Evolutionary conservation across 805 yeast genomes (phyloP).

Genomic region (Lachancea lanzarotensis): DNA sequence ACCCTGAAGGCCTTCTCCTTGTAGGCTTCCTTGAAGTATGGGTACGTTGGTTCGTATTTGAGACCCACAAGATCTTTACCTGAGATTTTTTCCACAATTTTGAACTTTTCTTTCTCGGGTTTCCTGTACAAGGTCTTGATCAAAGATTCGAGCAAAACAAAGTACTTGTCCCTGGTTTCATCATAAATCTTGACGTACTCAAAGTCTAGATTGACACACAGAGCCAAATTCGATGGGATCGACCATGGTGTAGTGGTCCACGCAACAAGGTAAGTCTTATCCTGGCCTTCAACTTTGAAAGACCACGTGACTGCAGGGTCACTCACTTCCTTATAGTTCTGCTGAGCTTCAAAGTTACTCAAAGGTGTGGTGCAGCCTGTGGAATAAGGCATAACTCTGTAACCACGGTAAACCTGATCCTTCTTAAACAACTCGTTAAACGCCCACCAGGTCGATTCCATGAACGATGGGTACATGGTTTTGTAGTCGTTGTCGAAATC

Average conservation of each 20-base stretch:
- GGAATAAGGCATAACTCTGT: slow-evolving; percentile 97
- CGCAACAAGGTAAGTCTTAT: slow-evolving; percentile 79
- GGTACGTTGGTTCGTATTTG: slow-evolving; percentile 77
- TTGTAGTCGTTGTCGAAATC: slow-evolving; percentile 98
- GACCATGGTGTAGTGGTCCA: slow-evolving; percentile 99
- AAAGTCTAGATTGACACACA: slow-evolving; percentile 84
- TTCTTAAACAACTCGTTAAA: slow-evolving; percentile 83
- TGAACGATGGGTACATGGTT: slow-evolving; percentile 88
- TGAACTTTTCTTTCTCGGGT: slow-evolving; percentile 84
- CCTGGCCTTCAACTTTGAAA: slow-evolving; percentile 74
- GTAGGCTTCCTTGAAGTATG: slow-evolving; percentile 70
- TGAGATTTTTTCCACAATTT: slow-evolving; percentile 68
- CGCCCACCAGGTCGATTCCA: slow-evolving; percentile 99
- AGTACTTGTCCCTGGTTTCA: slow-evolving; percentile 75
- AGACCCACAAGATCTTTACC: slow-evolving; percentile 78
- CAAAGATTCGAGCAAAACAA: slow-evolving; percentile 77
- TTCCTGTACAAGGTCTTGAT: slow-evolving; percentile 84
- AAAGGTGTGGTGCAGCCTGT: slow-evolving; percentile 95
- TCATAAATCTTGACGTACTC: slow-evolving; percentile 91
- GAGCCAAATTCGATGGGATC: slow-evolving; percentile 84
- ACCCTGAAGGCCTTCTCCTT: slow-evolving; percentile 77
- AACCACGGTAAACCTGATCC: slow-evolving; percentile 87
- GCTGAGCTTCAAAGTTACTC: slow-evolving; percentile 97
- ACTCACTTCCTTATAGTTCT: slow-evolving; percentile 91
- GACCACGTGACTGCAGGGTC: slow-evolving; percentile 96